Evolutionary conservation across 2,329 filamentous ascomycete species (phyloP).

Genomic region (Penicillium frequentans): DNA sequence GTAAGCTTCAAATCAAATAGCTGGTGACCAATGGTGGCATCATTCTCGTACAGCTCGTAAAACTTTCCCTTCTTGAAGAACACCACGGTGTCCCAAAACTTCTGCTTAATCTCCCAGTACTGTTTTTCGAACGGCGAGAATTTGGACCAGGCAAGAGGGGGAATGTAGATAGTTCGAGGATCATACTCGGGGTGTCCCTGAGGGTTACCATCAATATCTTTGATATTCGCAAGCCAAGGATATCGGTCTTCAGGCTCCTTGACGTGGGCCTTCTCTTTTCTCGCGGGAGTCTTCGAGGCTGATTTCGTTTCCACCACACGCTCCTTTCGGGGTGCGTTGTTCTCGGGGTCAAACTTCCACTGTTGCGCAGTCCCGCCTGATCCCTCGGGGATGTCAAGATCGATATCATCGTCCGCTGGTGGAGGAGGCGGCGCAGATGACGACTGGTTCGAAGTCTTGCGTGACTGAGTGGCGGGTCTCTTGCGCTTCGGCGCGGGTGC

Average conservation of each 20-base stretch:
- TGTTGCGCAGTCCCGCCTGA: slow-evolving; percentile 72
- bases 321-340: slow-evolving; percentile 52
- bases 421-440: slow-evolving; percentile 50
- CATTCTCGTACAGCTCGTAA: slow-evolving; percentile 97
- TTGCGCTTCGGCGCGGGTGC: slow-evolving; percentile 71
- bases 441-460: slow-evolving; percentile 37
- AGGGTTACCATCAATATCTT: slow-evolving; percentile 79
- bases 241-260: slow-evolving; percentile 85
- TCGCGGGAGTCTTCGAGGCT: slow-evolving; percentile 37
- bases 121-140: slow-evolving; percentile 97
- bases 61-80: slow-evolving; percentile 99
- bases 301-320: slow-evolving; percentile 40
- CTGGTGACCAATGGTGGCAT: slow-evolving; percentile 93
- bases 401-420: slow-evolving; percentile 55
- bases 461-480: slow-evolving; percentile 52
- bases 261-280: slow-evolving; percentile 69
- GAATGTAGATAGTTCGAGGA: slow-evolving; percentile 85
- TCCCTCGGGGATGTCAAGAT: slow-evolving; percentile 55
- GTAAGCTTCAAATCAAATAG: slow-evolving; percentile 97
- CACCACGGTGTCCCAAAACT: slow-evolving; percentile 94
- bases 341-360: slow-evolving; percentile 73
- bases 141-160: slow-evolving; percentile 72
- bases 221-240: slow-evolving; percentile 81
- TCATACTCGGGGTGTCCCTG: slow-evolving; percentile 85
- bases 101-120: slow-evolving; percentile 99